Evolutionary conservation across 805 yeast genomes (phyloP), one percentile per base, ranked within the genome.

Genomic region (Ogataea neopini): DNA sequence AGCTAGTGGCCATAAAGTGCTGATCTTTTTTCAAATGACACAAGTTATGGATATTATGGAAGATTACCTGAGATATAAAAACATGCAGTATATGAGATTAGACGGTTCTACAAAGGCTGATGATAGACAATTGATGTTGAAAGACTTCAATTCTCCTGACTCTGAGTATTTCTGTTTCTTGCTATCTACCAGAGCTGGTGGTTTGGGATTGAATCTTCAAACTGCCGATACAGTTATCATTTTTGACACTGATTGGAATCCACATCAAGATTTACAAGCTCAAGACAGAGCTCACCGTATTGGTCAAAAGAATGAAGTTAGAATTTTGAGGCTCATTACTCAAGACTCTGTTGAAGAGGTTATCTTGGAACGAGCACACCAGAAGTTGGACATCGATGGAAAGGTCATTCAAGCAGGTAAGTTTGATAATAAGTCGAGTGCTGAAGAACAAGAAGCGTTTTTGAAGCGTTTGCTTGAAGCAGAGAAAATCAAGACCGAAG

Each of bases 341-440:
- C 80, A 83, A 44, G 92, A 86, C 60, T 84, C 95, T 2, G 89
- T 87, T 28, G 95, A 87, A 69, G 95, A 87, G 62, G 85, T 83
- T 22, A 86, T 87, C 51, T 73, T 87, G 57, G 92, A 86, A 60
- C 77, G 90, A 64, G 95, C 95, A 0, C 86, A 81, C 66, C 88
- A 85, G 59, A 87, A 87, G 63, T 73, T 87, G 59, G 94, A 87
- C 61, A 87, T 87, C 54, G 96, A 87, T 64, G 95, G 94, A 47
- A 87, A 87, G 64, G 96, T 87, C 58, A 87, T 87, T 66, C 95
- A 87, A 63, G 96, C 96, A 7, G 96, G 96, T 80, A 86, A 86
- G 63, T 87, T 87, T 61, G 92, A 87, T 69, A 86, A 87, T 61
- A 87, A 87, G 64, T 85, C 92, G 3, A 86, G 92, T 9, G 81